A percentile compares a stretch with the other conserved stretches of the same genome.
phyloP scores from a whole-genome alignment of 208 protist genomes.

The Acanthamoeba quina region DNA sequence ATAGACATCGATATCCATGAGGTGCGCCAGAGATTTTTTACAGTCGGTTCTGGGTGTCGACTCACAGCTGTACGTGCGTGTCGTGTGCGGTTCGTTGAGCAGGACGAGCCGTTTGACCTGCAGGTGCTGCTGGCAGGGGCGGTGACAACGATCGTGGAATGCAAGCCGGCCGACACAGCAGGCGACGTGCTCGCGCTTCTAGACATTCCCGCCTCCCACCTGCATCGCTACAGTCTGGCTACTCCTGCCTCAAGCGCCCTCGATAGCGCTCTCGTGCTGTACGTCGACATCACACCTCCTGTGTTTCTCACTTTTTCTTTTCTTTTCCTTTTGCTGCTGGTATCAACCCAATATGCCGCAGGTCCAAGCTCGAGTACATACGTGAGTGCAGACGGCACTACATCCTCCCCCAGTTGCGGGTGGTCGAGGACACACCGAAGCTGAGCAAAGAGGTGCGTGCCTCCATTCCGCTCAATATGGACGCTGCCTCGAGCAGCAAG shows the following conservation, averaged over 20 bases:
- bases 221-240: background rate
- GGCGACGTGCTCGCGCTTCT: background rate
- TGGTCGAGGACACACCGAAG: background rate
- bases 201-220: background rate
- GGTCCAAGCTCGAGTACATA: slow-evolving; percentile 37
- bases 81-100: background rate
- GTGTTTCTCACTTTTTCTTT: background rate
- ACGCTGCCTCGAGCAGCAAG: background rate
- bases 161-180: background rate
- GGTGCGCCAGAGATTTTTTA: background rate
- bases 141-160: background rate
- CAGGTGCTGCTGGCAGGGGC: background rate
- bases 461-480: background rate
- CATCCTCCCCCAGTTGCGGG: background rate
- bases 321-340: background rate
- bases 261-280: background rate
- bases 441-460: slow-evolving; percentile 6
- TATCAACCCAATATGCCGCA: background rate
- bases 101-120: background rate
- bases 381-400: background rate
- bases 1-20: background rate
- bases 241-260: background rate
- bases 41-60: background rate
- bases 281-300: background rate
- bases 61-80: background rate